Conservation (phyloP, 805 yeast species). For the Yarrowia porcina region DNA sequence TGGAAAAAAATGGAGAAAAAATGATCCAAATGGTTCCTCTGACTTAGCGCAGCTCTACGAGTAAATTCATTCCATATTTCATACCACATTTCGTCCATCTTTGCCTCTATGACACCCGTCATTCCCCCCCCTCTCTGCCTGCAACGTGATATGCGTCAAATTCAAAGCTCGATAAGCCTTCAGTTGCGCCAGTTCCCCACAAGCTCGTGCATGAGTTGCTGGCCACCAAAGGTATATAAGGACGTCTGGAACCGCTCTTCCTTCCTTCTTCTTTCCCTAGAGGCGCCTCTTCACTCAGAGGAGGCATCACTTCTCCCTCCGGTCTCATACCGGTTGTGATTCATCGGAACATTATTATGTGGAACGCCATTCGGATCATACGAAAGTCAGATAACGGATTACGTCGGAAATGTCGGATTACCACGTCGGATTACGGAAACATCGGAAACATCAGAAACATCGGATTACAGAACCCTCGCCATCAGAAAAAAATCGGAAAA, state of each 20-base stretch:
- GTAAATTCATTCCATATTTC: too few species aligned
- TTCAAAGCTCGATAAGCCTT: background rate
- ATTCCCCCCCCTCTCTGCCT: too few species aligned
- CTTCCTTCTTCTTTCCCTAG: background rate
- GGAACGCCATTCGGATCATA: constrained; percentile 4
- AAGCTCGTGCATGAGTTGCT: background rate
- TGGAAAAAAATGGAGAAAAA: too few species aligned
- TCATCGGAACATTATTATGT: background rate
- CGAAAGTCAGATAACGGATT: too few species aligned
- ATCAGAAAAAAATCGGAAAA: too few species aligned
- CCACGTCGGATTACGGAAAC: background rate
- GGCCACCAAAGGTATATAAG: background rate
- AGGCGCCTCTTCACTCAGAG: background rate
- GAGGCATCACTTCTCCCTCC: constrained; percentile 1
- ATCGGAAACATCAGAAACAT: background rate
- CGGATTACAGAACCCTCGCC: too few species aligned
- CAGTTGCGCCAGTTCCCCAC: constrained; percentile 13
- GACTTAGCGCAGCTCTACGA: too few species aligned
- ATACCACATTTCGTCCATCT: too few species aligned
- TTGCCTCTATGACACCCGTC: too few species aligned
- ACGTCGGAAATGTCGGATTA: too few species aligned
- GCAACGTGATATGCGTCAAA: constrained; percentile 4
- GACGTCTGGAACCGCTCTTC: background rate
- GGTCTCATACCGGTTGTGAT: background rate
- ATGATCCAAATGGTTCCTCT: too few species aligned